Evolutionary conservation across 139 green algal genomes (phyloP), one percentile per base, ranked within the genome.

Genomic region (Pleodorina starrii): DNA sequence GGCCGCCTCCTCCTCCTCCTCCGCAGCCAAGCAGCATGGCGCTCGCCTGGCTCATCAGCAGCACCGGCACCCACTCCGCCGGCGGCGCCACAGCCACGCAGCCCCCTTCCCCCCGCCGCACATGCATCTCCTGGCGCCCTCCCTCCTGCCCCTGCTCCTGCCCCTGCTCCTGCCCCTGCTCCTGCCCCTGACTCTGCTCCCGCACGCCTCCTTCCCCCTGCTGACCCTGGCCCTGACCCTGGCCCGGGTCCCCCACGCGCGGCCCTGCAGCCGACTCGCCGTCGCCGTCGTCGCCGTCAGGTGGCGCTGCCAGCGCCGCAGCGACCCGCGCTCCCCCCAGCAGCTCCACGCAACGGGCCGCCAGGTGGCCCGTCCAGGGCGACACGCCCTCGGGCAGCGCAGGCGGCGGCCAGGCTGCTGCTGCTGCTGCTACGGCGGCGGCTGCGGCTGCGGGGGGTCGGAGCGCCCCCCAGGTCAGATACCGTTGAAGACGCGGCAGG

Each of bases 311-410:
- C 17, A 54, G 9, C 11, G 51, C 78, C 54, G 51, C 12, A 9
- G 42, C 60, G 21, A 60, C 81, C 1, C 60, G 42, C 29, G 14
- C 29, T 19, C 43, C 81, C 14, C 59, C 29, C 6, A 87, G 60
- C 44, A 80, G 32, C 32, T 50, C 44, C 2, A 88, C 66, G 46
- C 82, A 80, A 10, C 44, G 32, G 0, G 35, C 82, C 32, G 82
- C 82, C n/a, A 88, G 19, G 21, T 32, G 21, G 21, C 82, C 82
- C 2, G 44, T 2, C 82, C 63, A 79, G 4, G 66, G 32, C 21
- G 66, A 17, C 23, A 88, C 14, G 19, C 82, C 82, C 82, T 88
- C 82, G 17, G 82, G 82, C 21, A 50, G 66, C 82, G 43, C 27
- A 46, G 5, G 6, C 60, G 59, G 80, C 12, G 63, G 27, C 36